Percentiles rank a stretch among this genome's conserved stretches.
phyloP scores from a whole-genome alignment of 1,284 basidiomycete genomes.

The Tylopilus sp. region DNA sequence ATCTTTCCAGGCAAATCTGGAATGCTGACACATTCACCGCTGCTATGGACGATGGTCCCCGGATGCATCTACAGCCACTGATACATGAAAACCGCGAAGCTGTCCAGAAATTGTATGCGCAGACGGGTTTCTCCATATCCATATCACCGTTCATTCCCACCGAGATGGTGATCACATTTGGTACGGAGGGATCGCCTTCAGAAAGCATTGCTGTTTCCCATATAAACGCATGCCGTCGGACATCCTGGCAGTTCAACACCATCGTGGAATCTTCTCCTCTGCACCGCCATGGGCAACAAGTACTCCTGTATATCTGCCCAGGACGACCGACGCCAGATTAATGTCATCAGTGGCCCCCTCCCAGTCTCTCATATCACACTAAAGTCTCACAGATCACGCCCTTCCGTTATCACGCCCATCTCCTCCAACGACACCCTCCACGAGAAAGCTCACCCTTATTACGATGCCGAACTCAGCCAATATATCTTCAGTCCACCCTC shows the following conservation, averaged over 20 bases:
- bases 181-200: not conserved
- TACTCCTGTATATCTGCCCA: conserved; percentile 28
- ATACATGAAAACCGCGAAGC: not conserved
- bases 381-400: conserved; percentile 38
- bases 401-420: conserved; percentile 34
- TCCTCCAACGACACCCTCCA: conserved; percentile 33
- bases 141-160: not conserved
- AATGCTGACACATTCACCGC: not conserved
- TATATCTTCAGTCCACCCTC: conserved; percentile 1
- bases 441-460: conserved; percentile 32
- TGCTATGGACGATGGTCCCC: not conserved
- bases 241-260: not conserved
- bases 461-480: conserved; percentile 14
- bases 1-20: not conserved
- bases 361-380: conserved; percentile 40
- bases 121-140: not conserved
- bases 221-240: conserved; percentile 22
- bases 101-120: conserved; percentile 5
- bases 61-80: conserved; percentile 10
- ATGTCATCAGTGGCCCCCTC: conserved; percentile 23
- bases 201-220: not conserved
- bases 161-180: too few species aligned
- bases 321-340: conserved; percentile 21
- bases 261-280: not conserved
- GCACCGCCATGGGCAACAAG: conserved; percentile 44